Percentiles rank a stretch among this genome's conserved stretches.
Conservation (phyloP, 2,329 filamentous ascomycete species). For the Colletotrichum sublineola region DNA sequence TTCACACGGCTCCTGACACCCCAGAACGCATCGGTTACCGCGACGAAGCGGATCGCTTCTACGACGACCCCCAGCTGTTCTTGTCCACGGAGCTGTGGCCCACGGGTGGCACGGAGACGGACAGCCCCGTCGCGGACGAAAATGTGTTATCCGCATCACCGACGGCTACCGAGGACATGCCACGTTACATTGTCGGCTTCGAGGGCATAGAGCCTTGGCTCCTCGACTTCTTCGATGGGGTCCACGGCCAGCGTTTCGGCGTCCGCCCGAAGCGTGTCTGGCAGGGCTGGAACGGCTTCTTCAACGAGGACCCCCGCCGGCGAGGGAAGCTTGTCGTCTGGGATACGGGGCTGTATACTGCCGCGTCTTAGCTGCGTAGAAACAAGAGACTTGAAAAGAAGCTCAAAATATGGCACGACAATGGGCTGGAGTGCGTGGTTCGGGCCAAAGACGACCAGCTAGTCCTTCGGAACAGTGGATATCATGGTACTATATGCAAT, state of each 20-base stretch:
- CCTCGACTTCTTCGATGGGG: slow-evolving; percentile 57
- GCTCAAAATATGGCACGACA: too few relatives aligned
- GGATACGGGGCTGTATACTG: slow-evolving; percentile 60
- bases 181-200: slow-evolving; percentile 72
- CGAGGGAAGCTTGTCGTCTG: slow-evolving; percentile 71
- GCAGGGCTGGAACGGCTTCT: slow-evolving; percentile 71
- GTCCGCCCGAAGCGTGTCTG: slow-evolving; percentile 64
- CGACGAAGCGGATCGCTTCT: slow-evolving; percentile 94
- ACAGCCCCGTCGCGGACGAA: slow-evolving; percentile 29
- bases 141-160: background rate
- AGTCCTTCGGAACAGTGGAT: too few relatives aligned
- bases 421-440: background rate
- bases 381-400: background rate
- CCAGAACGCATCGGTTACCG: slow-evolving; percentile 76
- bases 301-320: slow-evolving; percentile 72
- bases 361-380: slow-evolving; percentile 6
- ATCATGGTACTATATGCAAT: background rate
- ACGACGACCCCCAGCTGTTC: slow-evolving; percentile 72
- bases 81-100: slow-evolving; percentile 68
- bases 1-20: slow-evolving; percentile 72
- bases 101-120: slow-evolving; percentile 24
- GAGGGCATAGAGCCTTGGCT: slow-evolving; percentile 67
- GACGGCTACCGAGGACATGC: slow-evolving; percentile 53
- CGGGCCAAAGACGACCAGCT: background rate
- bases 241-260: slow-evolving; percentile 56